Conservation (phyloP, 495 filamentous ascomycete genomes). For the Aspergillus bridgeri region DNA sequence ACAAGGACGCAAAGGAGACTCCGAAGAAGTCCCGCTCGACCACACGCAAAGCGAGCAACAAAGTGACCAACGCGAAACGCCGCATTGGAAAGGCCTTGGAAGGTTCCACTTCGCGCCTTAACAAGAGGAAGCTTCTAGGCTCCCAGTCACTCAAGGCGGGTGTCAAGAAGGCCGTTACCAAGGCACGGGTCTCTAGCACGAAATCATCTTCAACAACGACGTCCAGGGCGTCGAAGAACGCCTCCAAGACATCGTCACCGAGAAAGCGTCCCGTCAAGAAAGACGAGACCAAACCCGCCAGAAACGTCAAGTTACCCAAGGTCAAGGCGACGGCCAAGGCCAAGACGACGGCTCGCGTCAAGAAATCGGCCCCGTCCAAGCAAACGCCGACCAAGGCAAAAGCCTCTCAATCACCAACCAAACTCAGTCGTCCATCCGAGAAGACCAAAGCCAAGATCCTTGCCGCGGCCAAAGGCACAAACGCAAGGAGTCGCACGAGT, state of each 20-base stretch:
- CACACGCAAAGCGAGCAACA: constrained; percentile 34
- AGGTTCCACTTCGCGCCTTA: constrained; percentile 19
- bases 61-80: constrained; percentile 30
- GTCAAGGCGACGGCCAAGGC: constrained; percentile 20
- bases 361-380: constrained; percentile 10
- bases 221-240: constrained; percentile 10
- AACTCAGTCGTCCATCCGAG: constrained; percentile 31
- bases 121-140: constrained; percentile 36
- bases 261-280: constrained; percentile 20
- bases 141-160: constrained; percentile 35
- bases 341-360: constrained; percentile 11
- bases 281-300: constrained; percentile 23
- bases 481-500: constrained; percentile 15
- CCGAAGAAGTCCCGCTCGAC: constrained; percentile 32
- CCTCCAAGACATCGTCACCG: constrained; percentile 17
- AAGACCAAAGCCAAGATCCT: constrained; percentile 35
- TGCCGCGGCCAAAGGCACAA: constrained; percentile 26
- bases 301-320: constrained; percentile 5
- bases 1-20: constrained; percentile 32
- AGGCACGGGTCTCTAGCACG: constrained; percentile 17
- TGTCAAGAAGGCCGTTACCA: constrained; percentile 36
- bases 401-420: constrained; percentile 11
- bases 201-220: constrained; percentile 11
- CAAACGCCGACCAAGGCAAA: constrained; percentile 9
- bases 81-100: constrained; percentile 23